Conservation (phyloP, 768 basidiomycete genomes). For the Suillus subluteus region DNA sequence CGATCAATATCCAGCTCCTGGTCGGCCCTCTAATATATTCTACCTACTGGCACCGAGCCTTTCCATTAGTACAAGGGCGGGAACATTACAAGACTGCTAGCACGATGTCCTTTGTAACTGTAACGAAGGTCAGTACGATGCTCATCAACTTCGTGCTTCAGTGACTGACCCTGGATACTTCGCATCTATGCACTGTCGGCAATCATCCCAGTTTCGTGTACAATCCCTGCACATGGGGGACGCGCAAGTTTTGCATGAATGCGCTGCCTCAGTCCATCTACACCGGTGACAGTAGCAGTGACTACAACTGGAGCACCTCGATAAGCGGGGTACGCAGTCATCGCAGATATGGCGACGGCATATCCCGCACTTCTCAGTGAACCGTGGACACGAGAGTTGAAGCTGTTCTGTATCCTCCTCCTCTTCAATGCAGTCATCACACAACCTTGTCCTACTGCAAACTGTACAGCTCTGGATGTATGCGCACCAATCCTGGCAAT, state of each 20-base stretch:
- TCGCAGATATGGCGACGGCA: slow-evolving; percentile 4
- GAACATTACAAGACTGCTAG: background rate
- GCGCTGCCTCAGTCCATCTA: slow-evolving; percentile 1
- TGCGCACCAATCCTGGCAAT: slow-evolving; percentile 7
- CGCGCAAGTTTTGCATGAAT: slow-evolving; percentile 2
- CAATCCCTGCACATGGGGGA: slow-evolving; percentile 8
- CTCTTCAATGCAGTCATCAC: slow-evolving; percentile 8
- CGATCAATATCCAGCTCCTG: background rate
- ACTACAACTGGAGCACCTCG: slow-evolving; percentile 4
- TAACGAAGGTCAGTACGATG: background rate
- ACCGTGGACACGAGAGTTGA: background rate
- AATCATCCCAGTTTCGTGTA: slow-evolving; percentile 7
- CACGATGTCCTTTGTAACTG: slow-evolving; percentile 2
- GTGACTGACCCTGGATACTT: slow-evolving; percentile 7
- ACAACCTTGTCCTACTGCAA: slow-evolving; percentile 1
- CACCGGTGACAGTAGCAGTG: slow-evolving; percentile 2
- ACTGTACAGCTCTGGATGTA: slow-evolving; percentile 4
- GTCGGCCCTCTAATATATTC: background rate
- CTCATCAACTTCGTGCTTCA: background rate
- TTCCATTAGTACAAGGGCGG: background rate
- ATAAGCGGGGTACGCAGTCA: background rate
- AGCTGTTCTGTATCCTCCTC: background rate
- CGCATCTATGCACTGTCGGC: background rate
- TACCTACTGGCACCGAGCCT: background rate
- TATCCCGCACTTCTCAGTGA: slow-evolving; percentile 7